These are phyloP conservation scores for Brassica rapa DNA, from an alignment of 345 rosid species.

Conservation along the genomic window DNA sequence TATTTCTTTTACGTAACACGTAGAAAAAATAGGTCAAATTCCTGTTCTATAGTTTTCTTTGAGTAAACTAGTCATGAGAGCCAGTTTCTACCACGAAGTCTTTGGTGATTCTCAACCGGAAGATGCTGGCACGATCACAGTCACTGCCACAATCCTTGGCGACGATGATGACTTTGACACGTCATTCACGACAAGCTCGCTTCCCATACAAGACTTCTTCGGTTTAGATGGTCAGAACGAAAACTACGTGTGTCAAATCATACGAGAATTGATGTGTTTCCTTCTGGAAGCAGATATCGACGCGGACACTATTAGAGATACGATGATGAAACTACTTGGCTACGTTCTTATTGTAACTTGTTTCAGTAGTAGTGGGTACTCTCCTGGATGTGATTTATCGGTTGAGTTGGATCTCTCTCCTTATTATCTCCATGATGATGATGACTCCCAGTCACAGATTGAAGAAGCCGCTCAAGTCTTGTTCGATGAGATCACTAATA, in stretches of 20 bases:
- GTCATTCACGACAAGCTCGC: neutral
- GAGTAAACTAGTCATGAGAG: neutral
- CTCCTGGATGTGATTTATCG: neutral
- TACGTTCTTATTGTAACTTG: neutral
- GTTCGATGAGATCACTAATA: neutral
- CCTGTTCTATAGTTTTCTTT: neutral
- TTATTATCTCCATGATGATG: no score
- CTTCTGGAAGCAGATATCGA: neutral
- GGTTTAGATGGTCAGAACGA: neutral
- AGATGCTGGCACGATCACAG: constrained; percentile 7
- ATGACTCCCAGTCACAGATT: neutral
- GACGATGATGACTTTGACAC: neutral
- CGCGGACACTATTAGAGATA: neutral
- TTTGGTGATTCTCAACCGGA: neutral
- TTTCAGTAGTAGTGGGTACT: neutral
- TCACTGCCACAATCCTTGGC: constrained; percentile 2
- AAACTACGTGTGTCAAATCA: neutral
- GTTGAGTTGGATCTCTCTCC: neutral
- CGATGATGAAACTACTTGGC: neutral
- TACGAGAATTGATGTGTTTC: constrained; percentile 16
- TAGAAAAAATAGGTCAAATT: no score
- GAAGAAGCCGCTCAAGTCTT: neutral
- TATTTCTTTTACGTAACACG: no score
- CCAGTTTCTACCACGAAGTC: neutral
- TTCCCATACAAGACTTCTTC: neutral